Base-by-base conservation (phyloP, 108 stramenopile genomes). In the Nitzschia sp. region DNA sequence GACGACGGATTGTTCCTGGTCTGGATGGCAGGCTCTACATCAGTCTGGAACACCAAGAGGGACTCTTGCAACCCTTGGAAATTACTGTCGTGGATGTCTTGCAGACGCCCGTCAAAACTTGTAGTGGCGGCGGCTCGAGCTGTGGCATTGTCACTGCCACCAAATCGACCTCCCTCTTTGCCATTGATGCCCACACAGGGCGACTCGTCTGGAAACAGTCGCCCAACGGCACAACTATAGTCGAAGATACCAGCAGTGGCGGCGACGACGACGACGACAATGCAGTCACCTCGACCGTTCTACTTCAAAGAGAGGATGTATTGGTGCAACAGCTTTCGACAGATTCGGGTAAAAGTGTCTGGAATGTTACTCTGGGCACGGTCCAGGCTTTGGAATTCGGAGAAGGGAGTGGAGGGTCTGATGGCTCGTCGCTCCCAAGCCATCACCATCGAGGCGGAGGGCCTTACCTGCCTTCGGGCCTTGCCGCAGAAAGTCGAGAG, bases 121-220 rank as follows among this genome's bases (percentile, higher is more conserved):
- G 87, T 41, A 73, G 53, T 1, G 53, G 21, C 0, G 36, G 31
- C 0, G 19, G 8, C 3, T 50, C 9, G 16, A 46, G 8, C 32
- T 93, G 92, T 66, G 88, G 89, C 11, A 88, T 93, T 45, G 84
- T 93, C 31, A 84, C 87, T 15, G 92, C 85, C 26, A 83, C 85
- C 16, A 88, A 88, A 75, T 71, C 78, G 29, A 89, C 82, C 29
- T 81, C 84, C 0, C 63, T 90, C 17, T 87, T 82, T 48, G 87
- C 85, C 25, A 50, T 89, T 41, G 85, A 93, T 58, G 76, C 81
- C 0, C 54, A 25, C 30, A 79, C 86, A 22, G 88, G 91, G 36
- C 75, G 69, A 26, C 61, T 92, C 30, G 63, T 61, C 38, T 92
- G 91, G 91, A 58, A 62, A 45, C 72, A 73, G 27, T 41, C 53